phyloP scores from a whole-genome alignment of 169 alveolate species.

The Eimeria brunetti region DNA sequence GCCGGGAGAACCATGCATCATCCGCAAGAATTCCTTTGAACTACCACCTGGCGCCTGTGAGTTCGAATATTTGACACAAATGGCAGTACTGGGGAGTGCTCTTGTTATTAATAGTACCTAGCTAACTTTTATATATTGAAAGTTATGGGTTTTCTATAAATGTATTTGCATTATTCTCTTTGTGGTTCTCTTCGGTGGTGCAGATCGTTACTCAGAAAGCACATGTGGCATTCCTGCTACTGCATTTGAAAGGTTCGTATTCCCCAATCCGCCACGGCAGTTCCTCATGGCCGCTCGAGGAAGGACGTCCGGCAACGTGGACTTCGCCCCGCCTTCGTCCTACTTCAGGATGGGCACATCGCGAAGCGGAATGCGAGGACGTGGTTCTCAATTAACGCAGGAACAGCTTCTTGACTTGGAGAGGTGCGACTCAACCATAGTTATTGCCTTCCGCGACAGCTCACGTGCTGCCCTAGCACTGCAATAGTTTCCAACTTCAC shows the following conservation, averaged over 20 bases:
- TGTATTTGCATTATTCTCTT: neutral
- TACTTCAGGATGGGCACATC: neutral
- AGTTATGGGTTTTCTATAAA: neutral
- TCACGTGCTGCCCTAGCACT: neutral
- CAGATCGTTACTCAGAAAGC: conserved; percentile 55
- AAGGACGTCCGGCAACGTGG: conserved; percentile 24
- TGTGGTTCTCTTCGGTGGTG: neutral
- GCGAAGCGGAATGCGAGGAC: conserved; percentile 8
- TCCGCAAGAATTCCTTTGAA: conserved; percentile 67
- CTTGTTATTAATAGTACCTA: neutral
- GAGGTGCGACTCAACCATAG: conserved; percentile 20
- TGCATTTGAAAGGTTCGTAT: conserved; percentile 72
- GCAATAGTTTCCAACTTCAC: neutral
- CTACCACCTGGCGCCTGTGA: conserved; percentile 81
- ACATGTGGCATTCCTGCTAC: conserved; percentile 70
- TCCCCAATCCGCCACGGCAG: conserved; percentile 78
- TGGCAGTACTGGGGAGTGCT: neutral
- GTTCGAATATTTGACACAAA: neutral
- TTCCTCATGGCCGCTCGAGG: conserved; percentile 46
- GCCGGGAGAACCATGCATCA: conserved; percentile 76
- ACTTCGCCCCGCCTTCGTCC: neutral
- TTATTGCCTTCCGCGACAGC: neutral
- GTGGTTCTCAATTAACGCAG: conserved; percentile 38
- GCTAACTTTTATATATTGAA: too few relatives aligned
- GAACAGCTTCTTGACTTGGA: conserved; percentile 55